Base-by-base conservation (phyloP, 139 green algal species). In the Yamagishiella unicocca region DNA sequence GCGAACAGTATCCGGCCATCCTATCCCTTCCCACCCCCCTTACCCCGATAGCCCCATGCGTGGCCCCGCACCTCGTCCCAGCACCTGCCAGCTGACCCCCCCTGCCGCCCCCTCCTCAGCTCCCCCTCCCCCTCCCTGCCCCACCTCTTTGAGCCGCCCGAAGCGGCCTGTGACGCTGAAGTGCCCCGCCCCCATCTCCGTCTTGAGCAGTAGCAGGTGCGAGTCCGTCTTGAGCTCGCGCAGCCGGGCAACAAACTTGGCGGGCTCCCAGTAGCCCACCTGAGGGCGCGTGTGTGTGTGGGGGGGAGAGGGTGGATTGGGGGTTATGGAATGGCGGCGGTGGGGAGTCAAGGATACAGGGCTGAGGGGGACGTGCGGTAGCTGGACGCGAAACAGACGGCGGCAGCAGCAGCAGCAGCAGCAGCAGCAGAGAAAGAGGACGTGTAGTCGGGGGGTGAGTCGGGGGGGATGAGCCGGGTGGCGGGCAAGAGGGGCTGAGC, bases 191-290 rank as follows among this genome's bases (percentile, higher is more conserved):
- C 90, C 88, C 91, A 95, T 83, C 78, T 95, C 89, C 22, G 87
- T 91, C 89, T 97, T 98, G 79, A 97, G 87, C 74, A 97, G 82
- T 70, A 96, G 90, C 87, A 95, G 87, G n/a, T 92, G 90, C 25
- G 83, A 42, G 80, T 90, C 83, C 4, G 89, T 92, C 66, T 92
- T 91, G 29, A 84, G 33, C 17, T 92, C 88, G 3, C 96, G 91
- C 88, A 99, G 81, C 85, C 94, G 95, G 29, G 96, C 95, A 50
- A 98, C 95, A 64, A 92, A 96, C 91, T 99, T 99, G 80, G 95
- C 95, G 0, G 94, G 94, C 90, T 94, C 91, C 93, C 93, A 96
- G 85, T 95, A 96, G 29, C 90, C 90, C 27, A 95, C 82, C 68
- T 79, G 68, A 2, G 12, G 25, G 40, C n/a, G n/a, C n/a, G 42